Evolutionary conservation across 805 yeast genomes (phyloP).

Genomic region (Teunomyces aglyptinius): DNA sequence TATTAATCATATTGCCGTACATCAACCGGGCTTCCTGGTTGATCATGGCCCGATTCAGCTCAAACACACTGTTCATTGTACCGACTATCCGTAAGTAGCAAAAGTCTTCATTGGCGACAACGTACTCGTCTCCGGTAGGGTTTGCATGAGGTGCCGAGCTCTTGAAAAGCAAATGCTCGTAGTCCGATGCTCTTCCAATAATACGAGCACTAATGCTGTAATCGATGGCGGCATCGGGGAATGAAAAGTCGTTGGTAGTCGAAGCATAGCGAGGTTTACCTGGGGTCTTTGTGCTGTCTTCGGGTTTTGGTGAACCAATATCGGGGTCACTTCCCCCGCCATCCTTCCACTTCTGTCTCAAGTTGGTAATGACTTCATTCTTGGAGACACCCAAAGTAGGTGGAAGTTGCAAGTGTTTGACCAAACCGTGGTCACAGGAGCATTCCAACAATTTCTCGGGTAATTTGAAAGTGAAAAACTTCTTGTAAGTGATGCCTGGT

Average conservation of each 20-base stretch:
- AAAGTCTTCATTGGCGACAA: conserved; percentile 28
- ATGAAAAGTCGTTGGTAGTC: conserved; percentile 26
- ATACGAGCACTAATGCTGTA: conserved; percentile 37
- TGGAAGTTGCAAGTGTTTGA: conserved; percentile 37
- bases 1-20: conserved; percentile 24
- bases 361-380: conserved; percentile 24
- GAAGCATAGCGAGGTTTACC: conserved; percentile 16
- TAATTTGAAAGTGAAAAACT: conserved; percentile 38
- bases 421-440: conserved; percentile 34
- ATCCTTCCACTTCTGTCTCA: conserved; percentile 25
- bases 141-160: conserved; percentile 13
- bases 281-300: conserved; percentile 5
- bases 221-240: conserved; percentile 27
- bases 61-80: conserved; percentile 21
- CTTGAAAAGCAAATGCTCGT: conserved; percentile 16
- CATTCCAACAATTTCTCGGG: conserved; percentile 38
- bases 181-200: conserved; percentile 36
- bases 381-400: conserved; percentile 35
- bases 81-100: conserved; percentile 26
- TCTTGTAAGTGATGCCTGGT: conserved; percentile 36
- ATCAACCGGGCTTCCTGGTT: conserved; percentile 34
- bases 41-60: conserved; percentile 29
- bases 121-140: conserved; percentile 25
- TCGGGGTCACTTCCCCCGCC: conserved; percentile 4
- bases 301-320: conserved; percentile 8